A percentile compares a stretch with the other conserved stretches of the same genome.
These are phyloP conservation scores for Saxophila tyrrhenica DNA, from an alignment of 495 filamentous ascomycete species.

Conservation along the genomic window DNA sequence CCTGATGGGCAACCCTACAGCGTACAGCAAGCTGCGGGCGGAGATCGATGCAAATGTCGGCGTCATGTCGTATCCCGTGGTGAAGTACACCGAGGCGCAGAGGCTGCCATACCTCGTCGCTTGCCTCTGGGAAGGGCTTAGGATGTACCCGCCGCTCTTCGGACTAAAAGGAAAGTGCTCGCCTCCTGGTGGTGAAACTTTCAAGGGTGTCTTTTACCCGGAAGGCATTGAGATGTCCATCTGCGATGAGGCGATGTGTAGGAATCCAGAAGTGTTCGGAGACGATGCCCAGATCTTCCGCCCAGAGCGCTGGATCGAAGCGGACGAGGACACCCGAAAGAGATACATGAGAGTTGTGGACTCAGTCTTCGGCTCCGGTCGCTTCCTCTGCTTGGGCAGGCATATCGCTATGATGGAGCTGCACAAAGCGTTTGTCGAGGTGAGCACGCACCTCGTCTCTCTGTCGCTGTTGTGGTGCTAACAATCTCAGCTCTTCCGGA, in stretches of 20 bases:
- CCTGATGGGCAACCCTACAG: slow-evolving; percentile 10
- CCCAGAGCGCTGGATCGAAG: slow-evolving; percentile 24
- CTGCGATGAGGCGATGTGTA: slow-evolving; percentile 23
- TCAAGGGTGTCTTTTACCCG: slow-evolving; percentile 40
- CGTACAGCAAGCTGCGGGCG: slow-evolving; percentile 9
- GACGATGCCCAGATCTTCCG: slow-evolving; percentile 24
- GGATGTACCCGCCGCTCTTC: slow-evolving; percentile 17
- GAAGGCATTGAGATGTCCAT: slow-evolving; percentile 40
- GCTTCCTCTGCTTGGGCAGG: slow-evolving; percentile 31
- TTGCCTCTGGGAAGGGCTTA: slow-evolving; percentile 15
- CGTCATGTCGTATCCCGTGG: slow-evolving; percentile 10
- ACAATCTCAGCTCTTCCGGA: slow-evolving; percentile 38
- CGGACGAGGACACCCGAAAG: slow-evolving; percentile 2
- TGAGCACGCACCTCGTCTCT: too few relatives aligned
- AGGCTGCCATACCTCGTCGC: slow-evolving; percentile 18
- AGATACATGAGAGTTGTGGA: slow-evolving; percentile 6
- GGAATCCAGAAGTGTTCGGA: slow-evolving; percentile 22
- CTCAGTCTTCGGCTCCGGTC: slow-evolving; percentile 30
- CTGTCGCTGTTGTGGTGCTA: neutral
- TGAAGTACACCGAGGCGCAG: slow-evolving; percentile 10
- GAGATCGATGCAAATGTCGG: slow-evolving; percentile 18
- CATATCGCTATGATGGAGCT: slow-evolving; percentile 34
- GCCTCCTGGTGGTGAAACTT: slow-evolving; percentile 40
- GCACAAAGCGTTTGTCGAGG: slow-evolving; percentile 47
- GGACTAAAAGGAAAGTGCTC: slow-evolving; percentile 33